Base-by-base conservation (phyloP, 1,139 yeast genomes). In the Tardiomyces digboiensis region DNA sequence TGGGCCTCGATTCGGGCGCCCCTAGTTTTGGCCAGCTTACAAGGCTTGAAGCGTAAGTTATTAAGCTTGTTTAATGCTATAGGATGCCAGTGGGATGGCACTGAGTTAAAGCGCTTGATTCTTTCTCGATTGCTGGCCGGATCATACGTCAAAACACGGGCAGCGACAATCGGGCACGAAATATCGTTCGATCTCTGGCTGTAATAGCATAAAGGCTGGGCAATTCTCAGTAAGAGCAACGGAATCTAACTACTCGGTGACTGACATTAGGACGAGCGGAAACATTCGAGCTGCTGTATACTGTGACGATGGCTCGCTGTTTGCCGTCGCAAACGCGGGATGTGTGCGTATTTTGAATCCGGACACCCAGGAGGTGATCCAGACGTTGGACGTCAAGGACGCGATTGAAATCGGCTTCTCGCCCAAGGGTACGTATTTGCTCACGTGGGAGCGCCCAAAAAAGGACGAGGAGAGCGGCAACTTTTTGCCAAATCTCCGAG, bases 401-500 rank as follows among this genome's bases (percentile, higher is more conserved):
- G 84, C 84, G 19, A 80, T 82, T 56, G 97, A 91, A 59, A 66
- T 91, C 56, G 80, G 78, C 53, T 87, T 91, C 60, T 86, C 96
- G 12, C 95, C 97, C 10, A 72, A 78, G 45, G 97, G 97, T n/a
- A 77, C 80, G 40, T 89, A 72, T 60, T 66, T 91, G 51, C 78
- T 88, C 54, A 78, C 95, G 41, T 93, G 97, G 97, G 88, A 89
- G 56, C 85, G 89, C 58, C 95, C 97, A 12, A 62, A 78, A 52
- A 72, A 78, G 67, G 62, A 56, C 37, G 64, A 57, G 41, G 65
- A 67, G n/a, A 59, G 67, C 33, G 88, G 89, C 29, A 80, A 83
- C 57, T 82, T 80, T 77, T 69, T 65, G 45, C 79, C 86, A 51
- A 89, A 89, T 64, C 85, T 89, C 53, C 78, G 80, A 58, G 74